Base-by-base conservation (phyloP, 106 monocot genomes). In the Acanthochlamys bracteata region DNA sequence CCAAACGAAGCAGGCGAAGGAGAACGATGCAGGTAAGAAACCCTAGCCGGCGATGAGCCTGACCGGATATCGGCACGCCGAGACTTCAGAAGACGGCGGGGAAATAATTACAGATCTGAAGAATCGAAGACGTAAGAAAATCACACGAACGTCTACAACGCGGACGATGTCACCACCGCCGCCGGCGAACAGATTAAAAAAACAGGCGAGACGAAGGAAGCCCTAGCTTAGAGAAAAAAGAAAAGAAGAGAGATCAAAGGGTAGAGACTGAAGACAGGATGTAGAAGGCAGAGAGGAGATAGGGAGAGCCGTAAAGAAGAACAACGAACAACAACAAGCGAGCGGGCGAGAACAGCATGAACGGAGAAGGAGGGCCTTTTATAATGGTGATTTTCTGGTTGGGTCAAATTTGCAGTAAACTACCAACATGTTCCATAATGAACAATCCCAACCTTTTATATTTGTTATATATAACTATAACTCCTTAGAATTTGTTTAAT, bases 41-140 rank as follows among this genome's bases (percentile, higher is more conserved):
- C 39, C 78, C 84, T 63, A 78, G 43, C 27, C 16, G 75, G 55
- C 54, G 61, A 46, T 64, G 20, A 73, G 11, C 53, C 27, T 26
- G 16, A 21, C 25, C 74, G 41, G 68, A 73, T 73, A 68, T 88
- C 82, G 78, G 80, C 96, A 85, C 90, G 78, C 80, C 84, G 69
- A 20, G 40, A 66, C 74, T 39, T 86, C 83, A 89, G 89, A 79
- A 83, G 85, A 77, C 70, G 68, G 43, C 25, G 25, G 61, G 10
- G 42, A 56, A 13, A 25, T 13, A 39, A 45, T 20, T 19, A 64
- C 10, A 64, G 54, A 72, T 40, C 65, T 15, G 67, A 69, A 22
- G 20, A 7, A 11, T 17, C 53, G 9, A 33, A 56, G 13, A 16
- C 11, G 23, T 21, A 26, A 25, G 51, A 56, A 20, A 33, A 33